Evolutionary conservation across 108 stramenopile species (phyloP).

Genomic region (Phaeodactylum tricornutum): DNA sequence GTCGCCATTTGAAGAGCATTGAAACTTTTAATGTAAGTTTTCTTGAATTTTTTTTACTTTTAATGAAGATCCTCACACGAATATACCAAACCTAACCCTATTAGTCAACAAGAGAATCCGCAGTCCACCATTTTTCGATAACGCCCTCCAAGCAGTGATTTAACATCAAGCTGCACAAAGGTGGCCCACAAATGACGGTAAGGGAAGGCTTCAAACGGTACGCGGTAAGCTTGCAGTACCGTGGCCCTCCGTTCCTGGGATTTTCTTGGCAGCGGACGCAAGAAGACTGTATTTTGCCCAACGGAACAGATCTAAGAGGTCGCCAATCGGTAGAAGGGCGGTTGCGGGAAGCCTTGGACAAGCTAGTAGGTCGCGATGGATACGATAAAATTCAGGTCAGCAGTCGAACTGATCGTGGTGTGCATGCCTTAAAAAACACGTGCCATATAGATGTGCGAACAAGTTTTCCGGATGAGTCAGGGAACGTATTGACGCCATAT

Average conservation of each 20-base stretch:
- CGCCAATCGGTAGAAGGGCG: slow-evolving; percentile 57
- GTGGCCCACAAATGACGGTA: too few relatives aligned
- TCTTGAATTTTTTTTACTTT: too few relatives aligned
- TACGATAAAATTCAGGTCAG: slow-evolving; percentile 46
- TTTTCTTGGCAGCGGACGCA: slow-evolving; percentile 50
- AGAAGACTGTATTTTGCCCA: slow-evolving; percentile 42
- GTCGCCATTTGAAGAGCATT: too few relatives aligned
- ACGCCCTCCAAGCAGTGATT: too few relatives aligned
- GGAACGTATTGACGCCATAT: too few relatives aligned
- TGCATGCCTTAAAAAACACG: slow-evolving; percentile 80
- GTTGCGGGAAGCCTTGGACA: slow-evolving; percentile 46
- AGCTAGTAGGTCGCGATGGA: slow-evolving; percentile 20
- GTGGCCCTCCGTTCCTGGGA: slow-evolving; percentile 56
- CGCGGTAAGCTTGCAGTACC: slow-evolving; percentile 61
- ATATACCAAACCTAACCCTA: too few relatives aligned
- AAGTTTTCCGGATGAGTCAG: slow-evolving; percentile 8
- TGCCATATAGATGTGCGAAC: slow-evolving; percentile 74
- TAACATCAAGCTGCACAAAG: too few relatives aligned
- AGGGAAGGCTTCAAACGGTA: too few relatives aligned
- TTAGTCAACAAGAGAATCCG: too few relatives aligned
- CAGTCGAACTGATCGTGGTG: slow-evolving; percentile 76
- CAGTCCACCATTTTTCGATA: too few relatives aligned
- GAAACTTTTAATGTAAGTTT: too few relatives aligned
- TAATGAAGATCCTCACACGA: too few relatives aligned
- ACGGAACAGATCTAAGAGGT: slow-evolving; percentile 55